Percentiles rank a stretch among this genome's conserved stretches.
phyloP scores from a whole-genome alignment of 1,139 yeast genomes.

The Debaryomyces psychrophilus region DNA sequence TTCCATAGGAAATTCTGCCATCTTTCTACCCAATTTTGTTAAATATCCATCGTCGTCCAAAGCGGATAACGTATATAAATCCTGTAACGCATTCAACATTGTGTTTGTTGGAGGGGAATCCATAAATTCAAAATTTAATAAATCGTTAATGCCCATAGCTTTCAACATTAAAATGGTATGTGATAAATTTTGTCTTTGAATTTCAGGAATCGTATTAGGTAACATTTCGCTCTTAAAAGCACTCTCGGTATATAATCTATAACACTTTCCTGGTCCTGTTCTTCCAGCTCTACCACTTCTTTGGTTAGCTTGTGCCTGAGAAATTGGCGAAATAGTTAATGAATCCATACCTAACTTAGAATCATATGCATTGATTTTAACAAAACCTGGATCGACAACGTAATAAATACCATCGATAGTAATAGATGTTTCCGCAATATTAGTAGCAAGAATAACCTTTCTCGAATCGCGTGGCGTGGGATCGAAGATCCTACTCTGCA shows the following conservation, averaged over 20 bases:
- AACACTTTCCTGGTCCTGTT: conserved; percentile 84
- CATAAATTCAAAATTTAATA: conserved; percentile 84
- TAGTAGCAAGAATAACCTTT: conserved; percentile 77
- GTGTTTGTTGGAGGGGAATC: conserved; percentile 88
- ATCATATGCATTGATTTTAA: conserved; percentile 76
- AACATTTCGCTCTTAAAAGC: conserved; percentile 79
- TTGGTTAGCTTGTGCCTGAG: conserved; percentile 83
- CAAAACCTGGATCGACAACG: conserved; percentile 83
- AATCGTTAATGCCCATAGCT: conserved; percentile 91
- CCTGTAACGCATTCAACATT: conserved; percentile 79
- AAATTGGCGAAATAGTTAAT: conserved; percentile 70
- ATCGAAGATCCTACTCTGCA: conserved; percentile 73
- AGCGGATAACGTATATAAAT: conserved; percentile 79
- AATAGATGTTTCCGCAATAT: conserved; percentile 80
- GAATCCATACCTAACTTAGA: conserved; percentile 79
- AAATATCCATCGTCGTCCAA: conserved; percentile 77
- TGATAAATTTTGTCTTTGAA: conserved; percentile 86
- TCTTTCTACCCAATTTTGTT: conserved; percentile 73
- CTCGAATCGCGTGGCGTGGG: conserved; percentile 73
- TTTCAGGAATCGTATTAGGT: conserved; percentile 86
- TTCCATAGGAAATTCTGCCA: conserved; percentile 97
- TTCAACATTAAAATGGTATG: conserved; percentile 86
- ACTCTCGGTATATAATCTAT: conserved; percentile 68
- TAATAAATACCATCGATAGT: conserved; percentile 79
- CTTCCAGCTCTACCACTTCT: conserved; percentile 87